Evolutionary conservation across 2,329 filamentous ascomycete genomes (phyloP).

Genomic region (Hirsutella rhossiliensis): DNA sequence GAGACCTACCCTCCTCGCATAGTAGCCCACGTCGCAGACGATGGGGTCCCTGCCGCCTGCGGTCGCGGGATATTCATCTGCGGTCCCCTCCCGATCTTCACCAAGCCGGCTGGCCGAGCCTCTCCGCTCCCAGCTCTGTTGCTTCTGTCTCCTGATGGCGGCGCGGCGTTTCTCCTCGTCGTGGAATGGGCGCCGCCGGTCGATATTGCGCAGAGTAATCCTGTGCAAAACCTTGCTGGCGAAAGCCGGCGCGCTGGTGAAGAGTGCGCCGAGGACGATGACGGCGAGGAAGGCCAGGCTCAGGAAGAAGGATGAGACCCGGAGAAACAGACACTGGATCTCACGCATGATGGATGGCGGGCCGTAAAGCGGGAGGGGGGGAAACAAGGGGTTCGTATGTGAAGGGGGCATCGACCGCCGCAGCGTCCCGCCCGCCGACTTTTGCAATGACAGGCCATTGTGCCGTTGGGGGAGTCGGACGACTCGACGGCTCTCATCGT

Average conservation of each 20-base stretch:
- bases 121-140: constrained; percentile 48
- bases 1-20: constrained; percentile 76
- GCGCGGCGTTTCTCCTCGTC: constrained; percentile 56
- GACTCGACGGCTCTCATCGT: constrained; percentile 2
- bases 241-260: constrained; percentile 49
- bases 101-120: constrained; percentile 22
- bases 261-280: constrained; percentile 63
- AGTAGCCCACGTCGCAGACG: constrained; percentile 70
- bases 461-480: constrained; percentile 13
- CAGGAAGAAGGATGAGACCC: constrained; percentile 58
- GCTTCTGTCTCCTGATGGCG: constrained; percentile 41
- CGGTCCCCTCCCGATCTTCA: constrained; percentile 29
- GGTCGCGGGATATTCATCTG: constrained; percentile 54
- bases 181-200: constrained; percentile 53
- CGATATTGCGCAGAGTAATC: constrained; percentile 46
- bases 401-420: constrained; percentile 45
- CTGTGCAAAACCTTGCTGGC: constrained; percentile 36
- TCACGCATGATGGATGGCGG: constrained; percentile 55
- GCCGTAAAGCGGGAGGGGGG: constrained; percentile 71
- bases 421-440: constrained; percentile 33
- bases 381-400: constrained; percentile 70
- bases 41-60: constrained; percentile 74
- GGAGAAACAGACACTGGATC: constrained; percentile 54
- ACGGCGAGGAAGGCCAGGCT: constrained; percentile 66
- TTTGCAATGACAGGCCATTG: constrained; percentile 25